Percentiles rank a stretch among this genome's conserved stretches.
These are phyloP conservation scores for Cladosporium cucumerinum DNA, from an alignment of 2,329 filamentous ascomycete species.

Conservation along the genomic window DNA sequence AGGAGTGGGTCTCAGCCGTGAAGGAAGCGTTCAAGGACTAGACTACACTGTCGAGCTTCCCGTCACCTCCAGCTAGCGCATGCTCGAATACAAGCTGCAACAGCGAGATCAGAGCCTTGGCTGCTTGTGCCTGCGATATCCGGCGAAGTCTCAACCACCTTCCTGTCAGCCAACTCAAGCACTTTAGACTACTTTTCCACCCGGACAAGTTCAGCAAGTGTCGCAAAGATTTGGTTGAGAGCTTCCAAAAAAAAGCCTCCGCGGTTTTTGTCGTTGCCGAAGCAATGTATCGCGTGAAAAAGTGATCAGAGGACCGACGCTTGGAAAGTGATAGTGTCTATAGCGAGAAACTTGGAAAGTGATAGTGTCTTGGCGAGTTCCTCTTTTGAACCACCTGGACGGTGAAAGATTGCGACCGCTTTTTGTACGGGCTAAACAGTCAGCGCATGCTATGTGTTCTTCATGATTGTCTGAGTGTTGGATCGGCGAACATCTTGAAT, in stretches of 20 bases:
- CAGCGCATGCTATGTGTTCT: background rate
- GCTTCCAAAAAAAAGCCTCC: constrained; percentile 17
- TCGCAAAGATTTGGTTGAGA: constrained; percentile 2
- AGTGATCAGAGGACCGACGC: background rate
- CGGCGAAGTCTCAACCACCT: background rate
- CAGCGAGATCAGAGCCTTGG: background rate
- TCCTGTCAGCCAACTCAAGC: background rate
- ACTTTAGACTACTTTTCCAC: constrained; percentile 19
- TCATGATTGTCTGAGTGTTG: background rate
- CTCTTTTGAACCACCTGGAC: background rate
- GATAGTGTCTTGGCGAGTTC: background rate
- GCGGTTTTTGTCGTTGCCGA: constrained; percentile 17
- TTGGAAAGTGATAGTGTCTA: background rate
- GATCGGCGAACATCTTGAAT: background rate
- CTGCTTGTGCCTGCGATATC: background rate
- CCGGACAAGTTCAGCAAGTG: constrained; percentile 20
- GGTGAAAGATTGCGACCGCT: background rate
- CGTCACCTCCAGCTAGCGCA: background rate
- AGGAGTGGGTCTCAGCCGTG: background rate
- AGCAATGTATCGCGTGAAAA: constrained; percentile 6
- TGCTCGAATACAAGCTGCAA: background rate
- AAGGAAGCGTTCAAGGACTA: background rate
- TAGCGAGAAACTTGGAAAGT: background rate
- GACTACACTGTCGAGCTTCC: background rate
- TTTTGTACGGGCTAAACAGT: background rate